Evolutionary conservation across 352 stramenopile species (phyloP).

Genomic region (Phytopythium ostracodes): DNA sequence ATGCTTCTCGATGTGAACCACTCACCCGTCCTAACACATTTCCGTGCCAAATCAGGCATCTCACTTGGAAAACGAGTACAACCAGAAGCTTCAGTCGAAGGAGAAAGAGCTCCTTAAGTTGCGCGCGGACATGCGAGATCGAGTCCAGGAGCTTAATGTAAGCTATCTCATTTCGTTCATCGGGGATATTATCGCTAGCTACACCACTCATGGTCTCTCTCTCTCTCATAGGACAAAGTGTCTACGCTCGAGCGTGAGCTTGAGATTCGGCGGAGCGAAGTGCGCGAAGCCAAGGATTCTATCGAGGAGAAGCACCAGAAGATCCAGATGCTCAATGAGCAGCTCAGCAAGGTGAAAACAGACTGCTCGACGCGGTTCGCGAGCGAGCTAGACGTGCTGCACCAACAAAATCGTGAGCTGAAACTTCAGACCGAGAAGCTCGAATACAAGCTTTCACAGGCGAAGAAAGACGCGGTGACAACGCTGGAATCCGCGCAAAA

Average conservation of each 20-base stretch:
- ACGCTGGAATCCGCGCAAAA: slow-evolving; percentile 29
- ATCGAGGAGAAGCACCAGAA: slow-evolving; percentile 63
- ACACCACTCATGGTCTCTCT: not conserved
- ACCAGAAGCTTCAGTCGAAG: slow-evolving; percentile 40
- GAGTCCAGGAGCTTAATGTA: slow-evolving; percentile 50
- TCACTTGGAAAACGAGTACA: slow-evolving; percentile 41
- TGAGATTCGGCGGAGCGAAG: slow-evolving; percentile 49
- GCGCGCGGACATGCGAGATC: slow-evolving; percentile 44
- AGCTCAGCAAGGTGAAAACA: slow-evolving; percentile 73
- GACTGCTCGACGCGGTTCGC: slow-evolving; percentile 50
- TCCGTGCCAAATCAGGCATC: slow-evolving; percentile 19
- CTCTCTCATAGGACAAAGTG: slow-evolving; percentile 13
- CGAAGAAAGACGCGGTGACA: slow-evolving; percentile 35
- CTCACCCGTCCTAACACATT: slow-evolving; percentile 1
- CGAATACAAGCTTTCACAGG: slow-evolving; percentile 43
- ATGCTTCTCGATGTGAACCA: not conserved
- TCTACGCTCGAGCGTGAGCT: slow-evolving; percentile 44
- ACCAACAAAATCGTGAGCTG: slow-evolving; percentile 59
- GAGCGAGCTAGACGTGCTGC: slow-evolving; percentile 45
- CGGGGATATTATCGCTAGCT: not conserved
- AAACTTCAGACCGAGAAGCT: slow-evolving; percentile 43
- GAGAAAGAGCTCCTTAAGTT: slow-evolving; percentile 49
- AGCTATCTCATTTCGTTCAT: not conserved
- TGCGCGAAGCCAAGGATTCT: slow-evolving; percentile 55
- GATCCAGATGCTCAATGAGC: slow-evolving; percentile 59